Evolutionary conservation across 108 stramenopile genomes (phyloP), one percentile per base, ranked within the genome.

Genomic region (Pinguiococcus pyrenoidosus): DNA sequence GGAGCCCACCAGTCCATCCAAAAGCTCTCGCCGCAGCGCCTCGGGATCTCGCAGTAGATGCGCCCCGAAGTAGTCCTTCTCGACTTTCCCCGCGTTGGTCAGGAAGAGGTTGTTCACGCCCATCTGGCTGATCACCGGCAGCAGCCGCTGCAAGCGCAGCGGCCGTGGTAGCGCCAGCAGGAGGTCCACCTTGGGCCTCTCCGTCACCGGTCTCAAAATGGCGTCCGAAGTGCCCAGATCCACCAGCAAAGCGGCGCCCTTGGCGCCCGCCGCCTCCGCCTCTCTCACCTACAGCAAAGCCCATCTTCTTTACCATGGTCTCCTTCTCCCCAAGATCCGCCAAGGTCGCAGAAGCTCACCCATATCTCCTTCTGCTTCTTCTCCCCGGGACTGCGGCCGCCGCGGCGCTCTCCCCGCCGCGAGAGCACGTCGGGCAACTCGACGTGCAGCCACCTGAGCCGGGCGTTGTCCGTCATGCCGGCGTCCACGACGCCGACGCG

Each of bases 41-140:
- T 73, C 80, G 1, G 80, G 69, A 45, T 83, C 59, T 7, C 86
- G 72, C 38, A 92, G 72, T 20, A 92, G 21, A 42, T 87, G 84
- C 1, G 80, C 78, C 22, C 90, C 91, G 56, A 89, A 92, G 62
- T 92, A 92, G 32, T 82, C 79, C 56, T 82, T 84, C 16, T 84
- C 84, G 0, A 89, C 87, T 54, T 85, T 82, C 26, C 37, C 29
- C 0, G 82, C 77, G 28, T 56, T 66, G 2, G 76, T 65, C 30
- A 91, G 56, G 20, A 85, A 58, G 6, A 91, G 35, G 16, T 76
- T 69, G 47, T 82, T 77, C 7, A 88, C 77, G 6, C 90, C 90
- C 43, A 92, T 54, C 48, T 82, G 82, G 35, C 83, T 51, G 9
- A 89, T 76, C 75, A 86, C 77, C 28, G 90, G 87, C 1, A 92